These are phyloP conservation scores for Uromyces viciae-fabae DNA, from an alignment of 1,284 basidiomycete genomes.

Conservation along the genomic window DNA sequence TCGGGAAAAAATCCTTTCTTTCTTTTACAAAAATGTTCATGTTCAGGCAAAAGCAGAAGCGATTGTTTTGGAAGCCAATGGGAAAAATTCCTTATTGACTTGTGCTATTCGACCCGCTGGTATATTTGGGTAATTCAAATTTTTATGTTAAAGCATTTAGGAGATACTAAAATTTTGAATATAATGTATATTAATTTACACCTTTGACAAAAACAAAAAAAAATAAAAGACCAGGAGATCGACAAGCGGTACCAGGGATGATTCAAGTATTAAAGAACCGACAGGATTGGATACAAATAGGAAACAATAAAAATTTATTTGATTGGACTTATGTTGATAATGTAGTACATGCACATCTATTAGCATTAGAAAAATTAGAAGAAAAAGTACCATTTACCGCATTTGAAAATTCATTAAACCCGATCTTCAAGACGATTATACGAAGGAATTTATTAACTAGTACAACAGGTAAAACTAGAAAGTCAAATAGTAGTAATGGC, in stretches of 20 bases:
- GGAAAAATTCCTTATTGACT: slow-evolving; percentile 73
- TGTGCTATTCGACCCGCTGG: slow-evolving; percentile 90
- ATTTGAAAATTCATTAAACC: slow-evolving; percentile 64
- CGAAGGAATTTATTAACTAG: slow-evolving; percentile 50
- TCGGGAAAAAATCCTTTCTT: too few species aligned
- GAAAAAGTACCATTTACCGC: slow-evolving; percentile 55
- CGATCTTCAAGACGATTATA: slow-evolving; percentile 57
- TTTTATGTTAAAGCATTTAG: background rate
- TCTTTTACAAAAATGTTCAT: background rate
- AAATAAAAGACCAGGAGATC: slow-evolving; percentile 75
- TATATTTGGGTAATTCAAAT: slow-evolving; percentile 75
- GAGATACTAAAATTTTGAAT: background rate
- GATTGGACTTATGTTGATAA: slow-evolving; percentile 99
- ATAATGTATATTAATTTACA: background rate
- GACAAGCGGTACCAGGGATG: slow-evolving; percentile 77
- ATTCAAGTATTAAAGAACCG: slow-evolving; percentile 74
- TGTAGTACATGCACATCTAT: slow-evolving; percentile 86
- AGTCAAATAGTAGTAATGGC: slow-evolving; percentile 34
- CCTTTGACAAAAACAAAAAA: background rate
- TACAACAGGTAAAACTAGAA: too few species aligned
- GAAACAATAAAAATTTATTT: slow-evolving; percentile 86
- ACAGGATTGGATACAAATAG: slow-evolving; percentile 89
- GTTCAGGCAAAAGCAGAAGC: slow-evolving; percentile 71
- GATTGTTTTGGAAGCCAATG: slow-evolving; percentile 79
- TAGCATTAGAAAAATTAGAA: slow-evolving; percentile 80